Percentiles rank a stretch among this genome's conserved stretches.
Conservation (phyloP, 2,329 filamentous ascomycete species). For the Helicocarpus griseus region DNA sequence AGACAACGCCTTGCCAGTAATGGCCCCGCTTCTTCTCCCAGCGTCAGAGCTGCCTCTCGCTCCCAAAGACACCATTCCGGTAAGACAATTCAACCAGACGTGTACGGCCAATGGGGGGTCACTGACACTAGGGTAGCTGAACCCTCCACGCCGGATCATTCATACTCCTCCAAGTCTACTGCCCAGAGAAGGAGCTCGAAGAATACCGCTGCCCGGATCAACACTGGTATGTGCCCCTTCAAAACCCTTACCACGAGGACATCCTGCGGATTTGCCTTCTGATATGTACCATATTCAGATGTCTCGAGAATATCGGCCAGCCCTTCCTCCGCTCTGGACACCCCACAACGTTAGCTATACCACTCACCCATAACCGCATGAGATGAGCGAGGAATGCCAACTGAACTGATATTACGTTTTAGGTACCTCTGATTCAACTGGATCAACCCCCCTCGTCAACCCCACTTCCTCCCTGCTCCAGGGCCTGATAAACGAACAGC, state of each 20-base stretch:
- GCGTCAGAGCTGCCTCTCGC: not conserved
- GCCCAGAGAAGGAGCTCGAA: not conserved
- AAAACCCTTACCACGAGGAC: too few species aligned
- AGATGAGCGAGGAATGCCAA: not conserved
- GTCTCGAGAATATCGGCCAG: not conserved
- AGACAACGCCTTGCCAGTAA: not conserved
- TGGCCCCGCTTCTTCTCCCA: not conserved
- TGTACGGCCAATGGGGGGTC: not conserved
- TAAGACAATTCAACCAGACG: not conserved
- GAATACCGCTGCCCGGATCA: not conserved
- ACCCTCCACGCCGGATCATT: not conserved
- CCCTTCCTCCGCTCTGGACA: not conserved
- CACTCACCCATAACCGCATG: not conserved
- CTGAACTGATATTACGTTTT: slow-evolving; percentile 6
- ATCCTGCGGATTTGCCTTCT: not conserved
- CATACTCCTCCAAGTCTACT: not conserved
- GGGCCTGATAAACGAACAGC: slow-evolving; percentile 32
- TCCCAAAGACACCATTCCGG: not conserved
- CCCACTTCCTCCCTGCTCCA: slow-evolving; percentile 31
- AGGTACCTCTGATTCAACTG: slow-evolving; percentile 23
- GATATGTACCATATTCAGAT: not conserved
- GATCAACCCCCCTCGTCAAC: slow-evolving; percentile 26
- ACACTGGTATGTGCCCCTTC: not conserved
- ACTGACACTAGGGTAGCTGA: not conserved
- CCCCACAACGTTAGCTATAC: slow-evolving; percentile 4